phyloP scores from a whole-genome alignment of 1,139 yeast species.

The Zygosaccharomyces pseudobailii region DNA sequence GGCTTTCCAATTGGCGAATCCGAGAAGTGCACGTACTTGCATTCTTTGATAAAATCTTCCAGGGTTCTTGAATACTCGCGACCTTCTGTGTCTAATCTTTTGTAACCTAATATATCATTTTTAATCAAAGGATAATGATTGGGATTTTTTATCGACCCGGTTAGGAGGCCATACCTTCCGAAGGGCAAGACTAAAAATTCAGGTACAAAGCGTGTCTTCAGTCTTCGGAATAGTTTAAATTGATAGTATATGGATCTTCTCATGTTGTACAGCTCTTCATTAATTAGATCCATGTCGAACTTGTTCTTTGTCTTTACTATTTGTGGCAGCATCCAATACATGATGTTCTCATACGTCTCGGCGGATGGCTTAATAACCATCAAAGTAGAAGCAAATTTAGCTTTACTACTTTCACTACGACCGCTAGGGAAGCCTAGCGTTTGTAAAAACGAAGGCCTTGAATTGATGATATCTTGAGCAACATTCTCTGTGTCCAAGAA shows the following conservation, averaged over 20 bases:
- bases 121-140: constrained; percentile 19
- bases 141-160: constrained; percentile 26
- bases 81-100: constrained; percentile 17
- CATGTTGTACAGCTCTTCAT: constrained; percentile 29
- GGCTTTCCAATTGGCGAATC: constrained; percentile 33
- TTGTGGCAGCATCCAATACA: constrained; percentile 19
- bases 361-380: constrained; percentile 34
- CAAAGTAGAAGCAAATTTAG: constrained; percentile 28
- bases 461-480: constrained; percentile 27
- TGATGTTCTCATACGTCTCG: constrained; percentile 19
- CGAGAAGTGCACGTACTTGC: constrained; percentile 33
- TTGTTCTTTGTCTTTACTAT: constrained; percentile 16
- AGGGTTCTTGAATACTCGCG: constrained; percentile 11
- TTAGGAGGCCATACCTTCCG: constrained; percentile 29
- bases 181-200: constrained; percentile 30
- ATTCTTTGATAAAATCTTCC: constrained; percentile 12
- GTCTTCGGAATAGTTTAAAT: constrained; percentile 27
- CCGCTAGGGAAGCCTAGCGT: constrained; percentile 9
- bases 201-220: constrained; percentile 25
- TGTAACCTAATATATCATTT: constrained; percentile 29
- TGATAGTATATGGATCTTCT: constrained; percentile 27
- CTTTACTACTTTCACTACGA: constrained; percentile 11
- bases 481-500: constrained; percentile 25
- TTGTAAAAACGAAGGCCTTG: constrained; percentile 22
- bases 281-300: constrained; percentile 33